Base-by-base conservation (phyloP, 2,329 filamentous ascomycete genomes). In the Botrytis byssoidea region DNA sequence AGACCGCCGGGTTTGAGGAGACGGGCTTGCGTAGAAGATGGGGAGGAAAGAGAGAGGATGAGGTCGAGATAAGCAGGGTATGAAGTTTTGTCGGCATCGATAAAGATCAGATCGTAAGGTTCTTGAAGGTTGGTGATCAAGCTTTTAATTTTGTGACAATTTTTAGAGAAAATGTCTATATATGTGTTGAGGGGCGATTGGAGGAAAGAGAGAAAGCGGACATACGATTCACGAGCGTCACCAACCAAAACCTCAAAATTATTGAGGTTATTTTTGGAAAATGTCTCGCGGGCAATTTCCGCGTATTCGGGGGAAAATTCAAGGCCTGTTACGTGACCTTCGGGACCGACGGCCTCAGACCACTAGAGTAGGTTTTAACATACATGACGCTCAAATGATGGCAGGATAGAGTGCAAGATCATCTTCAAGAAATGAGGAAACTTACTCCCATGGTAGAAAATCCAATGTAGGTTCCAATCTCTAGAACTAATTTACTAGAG, bases 51-150 rank as follows among this genome's bases (percentile, higher is more conserved):
- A 29, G 81, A 81, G 22, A 88, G 81, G 71, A 88, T 83, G 44
- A 83, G 81, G 32, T 81, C 78, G 55, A 88, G 81, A 78, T 88
- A 88, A 10, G 77, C 78, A 0, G 84, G 83, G 77, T 88, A 88
- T n/a, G 84, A 85, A 0, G 82, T 81, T 81, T 88, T 88, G 73
- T 88, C 83, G 37, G 86, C 86, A 73, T 88, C 86, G 74, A 88
- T 83, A 78, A 88, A 88, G 78, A 88, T 83, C 63, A 88, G 80
- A 78, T 88, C 87, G 76, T 86, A 88, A 6, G 87, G 85, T 76
- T 84, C 79, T 51, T 79, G 73, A 73, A 76, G 66, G 16, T 60
- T 74, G n/a, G 35, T 8, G 14, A 70, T 66, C 61, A 77, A 48
- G 8, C 59, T 75, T 46, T 74, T 71, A 14, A 78, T 69, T 20